Evolutionary conservation across 1,139 yeast genomes (phyloP), one percentile per base, ranked within the genome.

Genomic region (Saccharomyces pastorianus): DNA sequence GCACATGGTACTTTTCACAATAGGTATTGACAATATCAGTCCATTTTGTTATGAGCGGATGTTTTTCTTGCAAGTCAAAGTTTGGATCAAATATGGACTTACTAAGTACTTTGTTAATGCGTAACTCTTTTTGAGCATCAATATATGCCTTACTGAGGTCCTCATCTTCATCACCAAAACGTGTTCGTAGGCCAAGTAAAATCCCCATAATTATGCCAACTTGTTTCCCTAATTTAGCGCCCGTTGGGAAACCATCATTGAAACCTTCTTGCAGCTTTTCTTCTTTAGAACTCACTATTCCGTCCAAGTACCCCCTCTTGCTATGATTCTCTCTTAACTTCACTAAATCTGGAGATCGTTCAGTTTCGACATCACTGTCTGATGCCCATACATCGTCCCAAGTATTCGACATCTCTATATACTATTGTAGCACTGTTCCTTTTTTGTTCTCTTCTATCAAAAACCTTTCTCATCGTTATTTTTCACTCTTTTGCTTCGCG

Each of bases 291-390:
- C 70, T 70, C 0, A 88, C 75, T 6, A 90, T 68, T 0, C 98
- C 98, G 58, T 87, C 96, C 2, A 88, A 70, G 63, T 88, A 91
- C 0, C 98, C 98, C 57, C 85, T 85, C 60, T 88, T 88, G 25
- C 76, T 77, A 65, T 91, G 97, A n/a, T 76, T 77, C 48, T 95
- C 73, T 58, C 80, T 69, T n/a, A 80, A 64, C 26, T 72, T 71
- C 29, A 65, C 64, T 2, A 66, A 58, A 41, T 72, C 75, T 2
- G 57, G 53, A 2, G 64, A 55, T 42, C 56, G 48, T 6, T 55
- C 55, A 11, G 41, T 48, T 13, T 52, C 52, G 6, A 26, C 28
- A 31, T 59, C 64, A 6, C 56, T 52, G 47, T 64, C 69, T 20
- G 69, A 64, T 1, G 60, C 67, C 71, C 71, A 68, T 8, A 66